phyloP scores from a whole-genome alignment of 2,329 filamentous ascomycete species.

The Cordyceps cateniannulata region DNA sequence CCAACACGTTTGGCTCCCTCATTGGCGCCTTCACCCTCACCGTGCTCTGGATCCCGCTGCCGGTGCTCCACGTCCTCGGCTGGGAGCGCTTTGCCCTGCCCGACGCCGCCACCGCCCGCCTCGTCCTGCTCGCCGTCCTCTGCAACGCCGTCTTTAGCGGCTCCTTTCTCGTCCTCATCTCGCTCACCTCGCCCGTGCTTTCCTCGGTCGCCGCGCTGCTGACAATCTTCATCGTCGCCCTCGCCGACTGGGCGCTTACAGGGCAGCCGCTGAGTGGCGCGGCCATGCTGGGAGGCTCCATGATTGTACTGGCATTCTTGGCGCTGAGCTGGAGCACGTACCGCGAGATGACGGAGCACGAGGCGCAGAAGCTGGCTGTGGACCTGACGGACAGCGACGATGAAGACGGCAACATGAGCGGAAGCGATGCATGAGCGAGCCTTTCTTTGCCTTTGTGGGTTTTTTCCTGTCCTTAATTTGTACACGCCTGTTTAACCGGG shows the following conservation, averaged over 20 bases:
- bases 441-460: not conserved
- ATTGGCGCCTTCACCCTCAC: conserved; percentile 81
- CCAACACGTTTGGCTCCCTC: conserved; percentile 82
- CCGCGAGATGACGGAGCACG: conserved; percentile 83
- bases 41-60: conserved; percentile 88
- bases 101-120: conserved; percentile 66
- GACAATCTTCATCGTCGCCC: conserved; percentile 93
- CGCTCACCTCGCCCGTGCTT: conserved; percentile 84
- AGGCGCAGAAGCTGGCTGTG: conserved; percentile 47
- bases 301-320: conserved; percentile 86
- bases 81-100: conserved; percentile 81
- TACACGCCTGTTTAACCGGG: not conserved
- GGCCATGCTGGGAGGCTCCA: conserved; percentile 70
- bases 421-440: conserved; percentile 19
- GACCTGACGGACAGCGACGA: conserved; percentile 43
- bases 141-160: conserved; percentile 91
- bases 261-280: conserved; percentile 68
- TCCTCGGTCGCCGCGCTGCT: conserved; percentile 87
- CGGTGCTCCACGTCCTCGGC: conserved; percentile 70
- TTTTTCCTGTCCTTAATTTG: not conserved
- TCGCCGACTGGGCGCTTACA: conserved; percentile 83
- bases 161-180: conserved; percentile 87
- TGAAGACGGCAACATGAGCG: conserved; percentile 33
- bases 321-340: conserved; percentile 88
- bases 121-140: conserved; percentile 73